Evolutionary conservation across 2,329 filamentous ascomycete genomes (phyloP), one percentile per base, ranked within the genome.

Genomic region (Colletotrichum karsti): DNA sequence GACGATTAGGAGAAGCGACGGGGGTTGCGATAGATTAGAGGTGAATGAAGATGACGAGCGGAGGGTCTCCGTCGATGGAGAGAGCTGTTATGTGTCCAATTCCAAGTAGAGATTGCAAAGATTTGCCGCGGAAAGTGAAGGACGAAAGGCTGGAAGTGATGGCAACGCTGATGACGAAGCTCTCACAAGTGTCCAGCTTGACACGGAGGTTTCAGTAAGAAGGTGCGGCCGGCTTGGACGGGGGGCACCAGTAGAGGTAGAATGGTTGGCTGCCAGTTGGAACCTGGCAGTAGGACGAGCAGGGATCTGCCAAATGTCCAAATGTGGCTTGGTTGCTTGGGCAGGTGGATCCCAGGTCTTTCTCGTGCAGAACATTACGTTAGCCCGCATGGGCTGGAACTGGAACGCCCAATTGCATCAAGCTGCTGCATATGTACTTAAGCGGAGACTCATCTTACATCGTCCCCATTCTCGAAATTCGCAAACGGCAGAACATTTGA

Each of bases 171-270:
- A 69, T 71, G 70, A 71, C 69, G 70, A 71, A 66, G 70, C 70
- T 67, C 69, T 66, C 70, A 33, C 58, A 41, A 69, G 66, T 70
- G 70, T 63, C 63, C 63, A 70, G 69, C 69, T 71, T 70, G 69
- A 69, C 61, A 69, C 66, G 66, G 55, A 61, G 66, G 66, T 69
- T 67, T 69, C 65, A 68, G 66, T 46, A 62, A 55, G 66, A 69
- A 67, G 51, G 62, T 67, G 55, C 62, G 63, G 62, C 66, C 66
- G 62, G 55, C 50, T 69, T 67, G 66, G 35, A 69, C 48, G 62
- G 61, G 66, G 53, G 60, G 35, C 46, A n/a, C n/a, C n/a, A 24
- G 26, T 50, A 50, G 24, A 39, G 37, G 51, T 62, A 51, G 22
- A 56, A 50, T 67, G 63, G 50, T 67, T 62, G 63, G 42, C 55